Evolutionary conservation across 345 rosid genomes (phyloP), one percentile per base, ranked within the genome.

Genomic region (Eucalyptus victrix): DNA sequence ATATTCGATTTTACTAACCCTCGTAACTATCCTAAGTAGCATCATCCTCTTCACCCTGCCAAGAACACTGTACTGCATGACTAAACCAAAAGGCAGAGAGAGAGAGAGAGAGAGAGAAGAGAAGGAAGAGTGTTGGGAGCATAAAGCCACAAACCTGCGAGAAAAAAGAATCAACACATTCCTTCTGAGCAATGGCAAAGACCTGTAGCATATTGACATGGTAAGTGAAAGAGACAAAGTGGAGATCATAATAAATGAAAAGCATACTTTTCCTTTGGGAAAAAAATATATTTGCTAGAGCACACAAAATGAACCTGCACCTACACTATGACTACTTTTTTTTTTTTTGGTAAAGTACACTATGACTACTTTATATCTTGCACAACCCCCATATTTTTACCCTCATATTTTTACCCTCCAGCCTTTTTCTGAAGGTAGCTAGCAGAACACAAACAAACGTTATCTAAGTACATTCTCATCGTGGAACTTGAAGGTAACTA

Each of bases 161-260:
- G 90, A 96, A 97, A 91, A 94, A 94, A 67, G 99, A 97, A 92
- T 96, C 98, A 45, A 97, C 94, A 50, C 99, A 96, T 91, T 97
- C 99, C 94, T 93, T 96, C 91, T 97, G 99, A 86, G 98, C 98
- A 91, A 87, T 91, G 85, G 99, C 95, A 90, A 97, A 97, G 89
- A 95, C 98, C 99, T 97, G 97, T 87, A 15, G 89, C 89, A 92
- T 40, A 87, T 62, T 87, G 88, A 23, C 86, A 49, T 9, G 54
- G 65, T 88, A 88, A 54, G 62, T 49, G 49, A 90, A 32, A 69
- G 86, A 49, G n/a, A 40, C 69, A 87, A 23, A 26, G 76, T 45
- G 86, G 34, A 30, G 23, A 86, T 58, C 54, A 45, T 49, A 65
- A 86, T 80, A 85, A 45, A 80, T 30, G 51, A 28, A 67, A 40